A percentile compares a stretch with the other conserved stretches of the same genome.
phyloP scores from a whole-genome alignment of 495 filamentous ascomycete species.

The Annulohypoxylon nitens region DNA sequence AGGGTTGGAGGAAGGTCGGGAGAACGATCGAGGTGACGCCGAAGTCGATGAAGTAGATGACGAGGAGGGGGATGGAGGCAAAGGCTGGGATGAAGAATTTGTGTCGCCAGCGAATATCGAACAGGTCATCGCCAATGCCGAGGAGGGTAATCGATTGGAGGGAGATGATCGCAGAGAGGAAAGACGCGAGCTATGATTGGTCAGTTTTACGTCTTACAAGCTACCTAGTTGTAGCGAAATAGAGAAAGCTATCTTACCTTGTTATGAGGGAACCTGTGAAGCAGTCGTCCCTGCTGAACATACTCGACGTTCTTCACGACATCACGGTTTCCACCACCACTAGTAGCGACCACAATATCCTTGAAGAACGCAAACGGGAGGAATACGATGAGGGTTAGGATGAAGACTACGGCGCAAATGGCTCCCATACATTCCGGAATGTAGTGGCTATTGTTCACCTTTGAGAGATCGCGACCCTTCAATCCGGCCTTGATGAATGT shows the following conservation, averaged over 20 bases:
- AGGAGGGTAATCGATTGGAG: slow-evolving; percentile 90
- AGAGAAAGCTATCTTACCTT: slow-evolving; percentile 66
- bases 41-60: slow-evolving; percentile 97
- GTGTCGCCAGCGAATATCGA: slow-evolving; percentile 98
- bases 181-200: slow-evolving; percentile 83
- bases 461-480: slow-evolving; percentile 92
- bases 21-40: slow-evolving; percentile 95
- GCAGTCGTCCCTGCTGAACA: slow-evolving; percentile 79
- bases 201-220: slow-evolving; percentile 10
- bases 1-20: slow-evolving; percentile 83
- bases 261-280: slow-evolving; percentile 93
- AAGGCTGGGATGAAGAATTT: slow-evolving; percentile 98
- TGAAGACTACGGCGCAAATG: slow-evolving; percentile 91
- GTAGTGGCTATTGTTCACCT: slow-evolving; percentile 74
- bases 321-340: slow-evolving; percentile 92
- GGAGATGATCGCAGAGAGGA: slow-evolving; percentile 92
- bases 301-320: slow-evolving; percentile 75
- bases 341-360: slow-evolving; percentile 96
- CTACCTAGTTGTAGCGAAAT: neutral
- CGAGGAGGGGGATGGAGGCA: slow-evolving; percentile 91
- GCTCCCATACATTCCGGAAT: slow-evolving; percentile 99
- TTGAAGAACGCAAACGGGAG: slow-evolving; percentile 98
- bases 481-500: slow-evolving; percentile 89
- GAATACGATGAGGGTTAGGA: slow-evolving; percentile 87
- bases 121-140: slow-evolving; percentile 94